These are phyloP conservation scores for Rhizopus stolonifer DNA, from an alignment of 371 early-diverging fungal species.

Conservation along the genomic window DNA sequence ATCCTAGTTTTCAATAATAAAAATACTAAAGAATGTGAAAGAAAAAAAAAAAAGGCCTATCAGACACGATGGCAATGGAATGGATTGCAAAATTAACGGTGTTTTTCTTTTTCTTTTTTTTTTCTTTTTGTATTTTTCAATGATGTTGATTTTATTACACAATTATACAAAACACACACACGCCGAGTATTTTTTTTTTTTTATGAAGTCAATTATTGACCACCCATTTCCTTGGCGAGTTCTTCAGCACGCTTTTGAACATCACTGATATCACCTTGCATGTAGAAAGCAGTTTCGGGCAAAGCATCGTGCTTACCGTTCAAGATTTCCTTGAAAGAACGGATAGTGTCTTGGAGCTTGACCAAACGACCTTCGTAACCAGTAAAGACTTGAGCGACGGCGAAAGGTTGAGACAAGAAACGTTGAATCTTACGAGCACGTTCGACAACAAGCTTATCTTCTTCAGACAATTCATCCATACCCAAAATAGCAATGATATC, in stretches of 20 bases:
- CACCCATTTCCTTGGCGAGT: conserved; percentile 64
- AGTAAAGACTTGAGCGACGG: conserved; percentile 93
- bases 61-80: conserved; percentile 16
- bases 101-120: background rate
- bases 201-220: conserved; percentile 13
- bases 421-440: conserved; percentile 89
- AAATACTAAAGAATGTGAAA: background rate
- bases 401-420: conserved; percentile 97
- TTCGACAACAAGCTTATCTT: conserved; percentile 95
- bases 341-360: conserved; percentile 86
- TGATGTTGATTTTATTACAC: background rate
- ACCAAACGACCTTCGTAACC: conserved; percentile 94
- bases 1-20: background rate
- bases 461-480: conserved; percentile 97
- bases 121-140: background rate
- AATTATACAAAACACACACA: background rate
- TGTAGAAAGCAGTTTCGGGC: conserved; percentile 95
- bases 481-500: conserved; percentile 86
- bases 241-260: conserved; percentile 87
- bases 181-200: background rate
- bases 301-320: conserved; percentile 93
- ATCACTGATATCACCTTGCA: conserved; percentile 94
- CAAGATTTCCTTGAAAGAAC: conserved; percentile 92
- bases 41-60: background rate
- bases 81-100: conserved; percentile 3